Base-by-base conservation (phyloP, 2,329 filamentous ascomycete genomes). In the Pseudogymnoascus sp. region DNA sequence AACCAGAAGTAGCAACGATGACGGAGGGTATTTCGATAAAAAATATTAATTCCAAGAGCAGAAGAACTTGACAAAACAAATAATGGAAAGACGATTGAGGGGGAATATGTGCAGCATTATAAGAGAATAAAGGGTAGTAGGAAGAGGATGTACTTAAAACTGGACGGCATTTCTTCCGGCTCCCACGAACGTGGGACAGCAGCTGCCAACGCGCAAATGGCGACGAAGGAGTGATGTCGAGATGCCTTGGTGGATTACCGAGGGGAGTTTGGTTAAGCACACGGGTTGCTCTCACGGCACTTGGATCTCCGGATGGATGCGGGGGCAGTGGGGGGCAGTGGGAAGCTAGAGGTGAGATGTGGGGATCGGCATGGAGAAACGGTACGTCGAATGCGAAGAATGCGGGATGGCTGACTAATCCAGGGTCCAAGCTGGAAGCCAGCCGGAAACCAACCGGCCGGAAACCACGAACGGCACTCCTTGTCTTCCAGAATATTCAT, bases 181-280 rank as follows among this genome's bases (percentile, higher is more conserved):
- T 56, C 24, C 6, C 50, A 33, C 10, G 50, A 12, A 5, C 26
- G 50, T 56, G 50, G 50, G 26, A 56, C 50, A 33, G 2, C n/a
- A 14, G 8, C 26, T 11, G 4, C 8, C 11, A 56, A 56, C 50
- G 50, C 28, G 28, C 50, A 56, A 56, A 56, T 33, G 8, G 50
- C 28, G 50, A 33, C 50, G 16, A 4, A 56, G 24, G 8, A 56
- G 11, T 12, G 50, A 56, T 56, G 50, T 56, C 28, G 50, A 56
- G 50, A 56, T 56, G 50, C 50, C 50, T 56, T 56, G 50, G 19
- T 10, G 50, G 26, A 56, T 56, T 56, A 56, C 50, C 50, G 50
- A 56, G 50, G 26, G 24, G 43, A n/a, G 26, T 56, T 19, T 56
- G 26, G 50, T 12, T 33, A 56, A 56, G 10, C 28, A 19, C 28